Percentiles rank a stretch among this genome's conserved stretches.
phyloP scores from a whole-genome alignment of 129 eudicot genomes.

The Artemisia annua region DNA sequence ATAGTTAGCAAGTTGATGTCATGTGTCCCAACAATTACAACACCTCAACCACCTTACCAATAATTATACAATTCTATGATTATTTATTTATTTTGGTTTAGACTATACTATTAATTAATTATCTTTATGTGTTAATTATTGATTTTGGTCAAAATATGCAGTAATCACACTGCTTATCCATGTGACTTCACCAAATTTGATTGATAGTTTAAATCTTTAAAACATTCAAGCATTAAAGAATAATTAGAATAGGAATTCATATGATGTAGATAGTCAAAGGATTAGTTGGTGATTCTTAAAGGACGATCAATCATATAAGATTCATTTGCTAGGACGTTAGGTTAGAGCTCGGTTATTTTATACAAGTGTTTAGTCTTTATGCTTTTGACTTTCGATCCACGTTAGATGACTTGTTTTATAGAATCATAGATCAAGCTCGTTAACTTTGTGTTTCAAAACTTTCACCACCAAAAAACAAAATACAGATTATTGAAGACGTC shows the following conservation, averaged over 20 bases:
- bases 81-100: background rate
- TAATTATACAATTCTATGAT: slow-evolving; percentile 13
- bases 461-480: no score
- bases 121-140: background rate
- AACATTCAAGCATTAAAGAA: background rate
- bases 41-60: slow-evolving; percentile 35
- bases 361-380: background rate
- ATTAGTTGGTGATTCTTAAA: slow-evolving; percentile 3
- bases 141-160: slow-evolving; percentile 20
- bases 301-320: background rate
- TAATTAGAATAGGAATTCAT: slow-evolving; percentile 1
- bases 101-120: background rate
- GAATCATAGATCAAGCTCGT: no score
- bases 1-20: slow-evolving; percentile 50
- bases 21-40: slow-evolving; percentile 60
- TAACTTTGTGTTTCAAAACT: no score
- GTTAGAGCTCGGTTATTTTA: background rate
- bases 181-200: slow-evolving; percentile 34
- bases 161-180: slow-evolving; percentile 38
- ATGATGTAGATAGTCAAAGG: slow-evolving; percentile 20
- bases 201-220: slow-evolving; percentile 3
- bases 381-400: background rate
- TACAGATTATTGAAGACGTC: no score
- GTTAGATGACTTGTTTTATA: no score
- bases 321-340: background rate